A percentile compares a stretch with the other conserved stretches of the same genome.
These are phyloP conservation scores for Dactylonectria macrodidyma DNA, from an alignment of 2,329 filamentous ascomycete species.

Conservation along the genomic window DNA sequence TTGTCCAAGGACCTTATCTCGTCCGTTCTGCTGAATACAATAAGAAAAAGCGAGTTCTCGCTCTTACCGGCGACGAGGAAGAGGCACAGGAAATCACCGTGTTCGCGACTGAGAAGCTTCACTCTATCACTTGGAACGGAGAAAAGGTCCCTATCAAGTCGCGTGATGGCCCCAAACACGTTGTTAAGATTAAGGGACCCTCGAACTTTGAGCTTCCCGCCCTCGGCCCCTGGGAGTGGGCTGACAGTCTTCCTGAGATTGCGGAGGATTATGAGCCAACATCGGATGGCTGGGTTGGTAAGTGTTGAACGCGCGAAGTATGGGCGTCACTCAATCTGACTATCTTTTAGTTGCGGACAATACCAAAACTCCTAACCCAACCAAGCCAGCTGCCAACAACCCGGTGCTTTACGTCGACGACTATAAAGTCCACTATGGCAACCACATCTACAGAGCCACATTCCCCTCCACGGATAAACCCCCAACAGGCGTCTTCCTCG, in stretches of 20 bases:
- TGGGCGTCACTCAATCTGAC: not conserved
- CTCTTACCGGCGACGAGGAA: slow-evolving; percentile 62
- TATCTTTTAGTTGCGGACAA: slow-evolving; percentile 59
- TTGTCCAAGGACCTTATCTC: slow-evolving; percentile 67
- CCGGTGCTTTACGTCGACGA: slow-evolving; percentile 72
- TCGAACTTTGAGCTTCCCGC: slow-evolving; percentile 55
- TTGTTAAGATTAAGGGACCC: slow-evolving; percentile 46
- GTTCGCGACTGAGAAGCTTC: slow-evolving; percentile 62
- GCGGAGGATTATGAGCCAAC: slow-evolving; percentile 59
- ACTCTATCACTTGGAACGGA: slow-evolving; percentile 67
- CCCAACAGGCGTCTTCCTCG: slow-evolving; percentile 62
- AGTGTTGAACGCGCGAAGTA: not conserved
- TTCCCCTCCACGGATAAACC: slow-evolving; percentile 58
- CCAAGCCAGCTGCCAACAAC: slow-evolving; percentile 63
- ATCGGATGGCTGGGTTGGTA: slow-evolving; percentile 60
- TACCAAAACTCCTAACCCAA: slow-evolving; percentile 62
- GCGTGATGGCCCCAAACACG: slow-evolving; percentile 47
- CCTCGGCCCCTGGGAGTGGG: slow-evolving; percentile 62
- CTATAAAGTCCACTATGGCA: slow-evolving; percentile 68
- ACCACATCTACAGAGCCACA: slow-evolving; percentile 68
- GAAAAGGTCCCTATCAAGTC: slow-evolving; percentile 50
- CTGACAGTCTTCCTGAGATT: slow-evolving; percentile 65
- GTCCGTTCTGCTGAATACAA: slow-evolving; percentile 61
- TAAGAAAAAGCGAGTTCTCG: slow-evolving; percentile 53
- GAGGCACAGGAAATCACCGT: slow-evolving; percentile 60